Evolutionary conservation across 2,329 filamentous ascomycete genomes (phyloP).

Genomic region (Eurotiales sp.): DNA sequence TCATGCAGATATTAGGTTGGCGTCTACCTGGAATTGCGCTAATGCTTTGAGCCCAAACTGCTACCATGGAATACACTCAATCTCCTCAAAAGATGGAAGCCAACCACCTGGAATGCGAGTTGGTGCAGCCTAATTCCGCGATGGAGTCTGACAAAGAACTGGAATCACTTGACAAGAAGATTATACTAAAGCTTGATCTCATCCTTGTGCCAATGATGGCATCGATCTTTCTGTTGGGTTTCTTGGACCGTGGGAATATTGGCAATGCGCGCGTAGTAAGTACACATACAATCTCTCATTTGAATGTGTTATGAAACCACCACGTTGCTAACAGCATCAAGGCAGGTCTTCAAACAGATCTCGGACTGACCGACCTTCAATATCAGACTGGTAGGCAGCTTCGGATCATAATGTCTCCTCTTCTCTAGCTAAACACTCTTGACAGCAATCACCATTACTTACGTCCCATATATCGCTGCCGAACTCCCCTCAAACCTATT

Average conservation of each 20-base stretch:
- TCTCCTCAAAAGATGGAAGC: no score
- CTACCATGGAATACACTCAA: no score
- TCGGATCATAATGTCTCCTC: background rate
- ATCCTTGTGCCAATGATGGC: constrained; percentile 51
- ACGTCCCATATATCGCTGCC: background rate
- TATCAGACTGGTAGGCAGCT: no score
- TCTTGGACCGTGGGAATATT: constrained; percentile 52
- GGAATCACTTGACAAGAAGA: no score
- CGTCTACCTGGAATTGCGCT: no score
- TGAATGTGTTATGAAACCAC: background rate
- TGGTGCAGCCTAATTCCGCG: no score
- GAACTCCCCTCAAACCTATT: background rate
- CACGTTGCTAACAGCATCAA: background rate
- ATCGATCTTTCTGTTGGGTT: constrained; percentile 51
- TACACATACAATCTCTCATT: background rate
- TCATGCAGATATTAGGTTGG: no score
- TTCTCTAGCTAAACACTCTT: background rate
- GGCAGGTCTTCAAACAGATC: no score
- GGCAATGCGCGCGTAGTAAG: constrained; percentile 49
- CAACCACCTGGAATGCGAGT: no score
- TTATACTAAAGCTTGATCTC: constrained; percentile 43
- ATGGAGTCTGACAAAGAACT: no score
- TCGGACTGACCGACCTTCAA: no score
- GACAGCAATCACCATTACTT: background rate
- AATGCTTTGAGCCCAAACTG: no score